phyloP scores from a whole-genome alignment of 2,329 filamentous ascomycete genomes.

The Curvularia verruculosa region DNA sequence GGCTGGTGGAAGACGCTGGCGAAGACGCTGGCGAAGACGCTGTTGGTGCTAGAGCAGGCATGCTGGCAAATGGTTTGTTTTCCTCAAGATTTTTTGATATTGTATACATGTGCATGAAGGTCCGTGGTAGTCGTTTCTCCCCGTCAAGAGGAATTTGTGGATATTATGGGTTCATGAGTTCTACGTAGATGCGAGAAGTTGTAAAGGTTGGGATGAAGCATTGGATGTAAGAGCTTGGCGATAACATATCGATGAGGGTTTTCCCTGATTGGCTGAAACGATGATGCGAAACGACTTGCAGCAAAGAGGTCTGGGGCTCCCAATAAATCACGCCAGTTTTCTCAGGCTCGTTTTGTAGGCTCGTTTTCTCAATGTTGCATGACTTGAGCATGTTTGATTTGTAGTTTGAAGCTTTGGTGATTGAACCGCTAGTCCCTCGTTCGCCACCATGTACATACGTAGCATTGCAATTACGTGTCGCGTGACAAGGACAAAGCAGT shows the following conservation, averaged over 20 bases:
- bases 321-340: background rate
- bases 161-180: background rate
- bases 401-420: background rate
- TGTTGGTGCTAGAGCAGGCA: constrained; percentile 9
- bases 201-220: constrained; percentile 18
- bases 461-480: background rate
- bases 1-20: constrained; percentile 12
- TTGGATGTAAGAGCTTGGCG: constrained; percentile 30
- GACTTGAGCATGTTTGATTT: constrained; percentile 3
- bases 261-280: constrained; percentile 40
- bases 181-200: background rate
- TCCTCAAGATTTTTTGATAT: background rate
- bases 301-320: background rate
- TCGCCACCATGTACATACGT: background rate
- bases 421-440: background rate
- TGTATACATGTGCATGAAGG: background rate
- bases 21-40: constrained; percentile 18
- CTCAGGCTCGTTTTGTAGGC: background rate
- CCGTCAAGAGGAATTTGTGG: background rate
- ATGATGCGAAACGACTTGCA: background rate
- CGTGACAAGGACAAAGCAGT: background rate
- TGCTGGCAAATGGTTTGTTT: background rate
- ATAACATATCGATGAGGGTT: constrained; percentile 42
- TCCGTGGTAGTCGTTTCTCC: background rate
- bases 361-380: too few relatives aligned